Conservation (phyloP, 768 basidiomycete species). For the Megacollybia marginata region DNA sequence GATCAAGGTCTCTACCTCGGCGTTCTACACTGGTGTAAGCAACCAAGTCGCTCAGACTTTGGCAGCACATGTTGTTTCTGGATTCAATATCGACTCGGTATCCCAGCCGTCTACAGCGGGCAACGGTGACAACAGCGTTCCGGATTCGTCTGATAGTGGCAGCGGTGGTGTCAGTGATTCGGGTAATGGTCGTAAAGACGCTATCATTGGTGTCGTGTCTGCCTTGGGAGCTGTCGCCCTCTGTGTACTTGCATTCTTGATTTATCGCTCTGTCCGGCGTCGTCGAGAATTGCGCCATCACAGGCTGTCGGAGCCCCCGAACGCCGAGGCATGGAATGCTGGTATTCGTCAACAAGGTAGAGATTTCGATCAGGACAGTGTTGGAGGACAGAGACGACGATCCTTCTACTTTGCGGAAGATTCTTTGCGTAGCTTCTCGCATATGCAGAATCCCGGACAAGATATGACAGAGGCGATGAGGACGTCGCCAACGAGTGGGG, state of each 20-base stretch:
- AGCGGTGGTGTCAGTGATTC: constrained; percentile 21
- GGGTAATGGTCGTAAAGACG: constrained; percentile 59
- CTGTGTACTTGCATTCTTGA: constrained; percentile 64
- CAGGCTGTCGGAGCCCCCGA: constrained; percentile 55
- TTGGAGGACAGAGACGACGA: constrained; percentile 64
- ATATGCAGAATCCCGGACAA: constrained; percentile 28
- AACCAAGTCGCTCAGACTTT: constrained; percentile 43
- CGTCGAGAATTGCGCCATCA: constrained; percentile 64
- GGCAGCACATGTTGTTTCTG: constrained; percentile 62
- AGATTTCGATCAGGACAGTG: constrained; percentile 70
- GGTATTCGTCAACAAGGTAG: constrained; percentile 57
- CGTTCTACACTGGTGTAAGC: constrained; percentile 52
- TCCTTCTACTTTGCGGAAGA: constrained; percentile 89
- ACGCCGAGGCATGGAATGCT: constrained; percentile 13
- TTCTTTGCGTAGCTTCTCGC: constrained; percentile 53
- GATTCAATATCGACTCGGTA: constrained; percentile 50
- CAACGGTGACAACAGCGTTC: constrained; percentile 11
- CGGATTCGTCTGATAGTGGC: constrained; percentile 14
- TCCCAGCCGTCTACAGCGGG: constrained; percentile 22
- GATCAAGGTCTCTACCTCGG: constrained; percentile 53
- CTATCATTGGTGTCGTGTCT: constrained; percentile 87
- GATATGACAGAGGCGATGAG: constrained; percentile 6
- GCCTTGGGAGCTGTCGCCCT: constrained; percentile 75
- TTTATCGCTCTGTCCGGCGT: constrained; percentile 60
- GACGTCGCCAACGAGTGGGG: constrained; percentile 15